Conservation (phyloP, 345 rosid species). For the Murraya koenigii region DNA sequence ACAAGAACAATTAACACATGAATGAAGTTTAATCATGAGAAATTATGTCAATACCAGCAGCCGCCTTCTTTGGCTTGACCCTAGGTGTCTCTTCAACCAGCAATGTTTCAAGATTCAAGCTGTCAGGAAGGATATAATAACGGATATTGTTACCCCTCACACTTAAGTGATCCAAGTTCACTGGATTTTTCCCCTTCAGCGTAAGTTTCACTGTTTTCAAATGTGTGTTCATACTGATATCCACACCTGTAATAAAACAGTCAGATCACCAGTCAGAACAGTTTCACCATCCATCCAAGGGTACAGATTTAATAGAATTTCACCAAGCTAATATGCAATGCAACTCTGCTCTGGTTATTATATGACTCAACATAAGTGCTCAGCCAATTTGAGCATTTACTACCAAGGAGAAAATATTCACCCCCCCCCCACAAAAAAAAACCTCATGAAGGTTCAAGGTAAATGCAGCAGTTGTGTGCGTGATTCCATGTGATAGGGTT, state of each 20-base stretch:
- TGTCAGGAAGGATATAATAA: constrained; percentile 96
- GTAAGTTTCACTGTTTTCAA: constrained; percentile 90
- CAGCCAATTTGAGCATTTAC: not conserved
- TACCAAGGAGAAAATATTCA: not conserved
- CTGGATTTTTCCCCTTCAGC: constrained; percentile 88
- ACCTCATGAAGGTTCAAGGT: too few relatives aligned
- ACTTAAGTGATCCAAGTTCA: constrained; percentile 85
- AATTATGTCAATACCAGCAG: constrained; percentile 58
- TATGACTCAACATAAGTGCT: not conserved
- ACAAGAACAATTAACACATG: not conserved
- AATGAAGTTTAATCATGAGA: not conserved
- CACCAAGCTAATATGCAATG: not conserved
- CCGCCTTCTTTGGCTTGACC: constrained; percentile 94
- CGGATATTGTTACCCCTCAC: constrained; percentile 95
- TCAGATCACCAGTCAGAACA: not conserved
- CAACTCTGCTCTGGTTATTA: not conserved
- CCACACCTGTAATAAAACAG: constrained; percentile 64
- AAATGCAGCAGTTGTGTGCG: not conserved
- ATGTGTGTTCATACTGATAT: constrained; percentile 98
- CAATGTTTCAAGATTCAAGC: constrained; percentile 96
- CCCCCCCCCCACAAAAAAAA: too few relatives aligned
- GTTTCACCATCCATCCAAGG: not conserved
- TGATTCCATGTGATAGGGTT: too few relatives aligned
- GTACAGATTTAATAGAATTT: not conserved
- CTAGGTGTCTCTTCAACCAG: constrained; percentile 95